phyloP scores from a whole-genome alignment of 768 basidiomycete species.

The Aureoboletus auriporus region DNA sequence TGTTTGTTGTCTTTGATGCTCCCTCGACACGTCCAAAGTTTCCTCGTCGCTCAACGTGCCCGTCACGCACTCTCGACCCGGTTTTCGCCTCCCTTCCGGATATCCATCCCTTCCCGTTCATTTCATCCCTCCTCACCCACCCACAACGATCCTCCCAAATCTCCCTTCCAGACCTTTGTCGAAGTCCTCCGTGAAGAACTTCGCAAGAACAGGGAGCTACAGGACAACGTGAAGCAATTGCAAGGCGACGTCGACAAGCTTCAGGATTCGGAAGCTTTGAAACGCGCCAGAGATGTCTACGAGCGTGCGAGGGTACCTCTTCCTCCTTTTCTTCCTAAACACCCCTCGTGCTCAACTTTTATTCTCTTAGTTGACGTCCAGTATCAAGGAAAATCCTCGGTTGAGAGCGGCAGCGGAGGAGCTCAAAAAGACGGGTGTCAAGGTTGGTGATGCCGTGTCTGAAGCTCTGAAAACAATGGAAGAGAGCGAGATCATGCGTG shows the following conservation, averaged over 20 bases:
- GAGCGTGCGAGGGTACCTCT: conserved; percentile 84
- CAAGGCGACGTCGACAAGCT: conserved; percentile 97
- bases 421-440: conserved; percentile 82
- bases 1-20: conserved; percentile 32
- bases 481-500: conserved; percentile 88
- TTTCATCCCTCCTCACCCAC: conserved; percentile 69
- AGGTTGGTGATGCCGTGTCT: conserved; percentile 89
- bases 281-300: conserved; percentile 84
- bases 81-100: conserved; percentile 29
- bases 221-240: conserved; percentile 95
- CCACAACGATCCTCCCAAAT: conserved; percentile 70
- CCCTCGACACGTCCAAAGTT: conserved; percentile 44
- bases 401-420: conserved; percentile 92
- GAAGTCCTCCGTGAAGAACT: conserved; percentile 92
- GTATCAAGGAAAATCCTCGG: conserved; percentile 93
- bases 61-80: conserved; percentile 11
- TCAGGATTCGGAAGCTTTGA: conserved; percentile 96
- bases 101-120: conserved; percentile 23
- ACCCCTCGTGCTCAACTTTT: conserved; percentile 2
- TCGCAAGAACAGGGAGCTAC: conserved; percentile 88
- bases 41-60: conserved; percentile 28
- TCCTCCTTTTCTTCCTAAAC: neutral
- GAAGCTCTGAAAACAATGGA: conserved; percentile 93
- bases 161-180: conserved; percentile 95
- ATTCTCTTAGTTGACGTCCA: conserved; percentile 70